Evolutionary conservation across 768 basidiomycete species (phyloP), one percentile per base, ranked within the genome.

Genomic region (Leccinum longicurvipes): DNA sequence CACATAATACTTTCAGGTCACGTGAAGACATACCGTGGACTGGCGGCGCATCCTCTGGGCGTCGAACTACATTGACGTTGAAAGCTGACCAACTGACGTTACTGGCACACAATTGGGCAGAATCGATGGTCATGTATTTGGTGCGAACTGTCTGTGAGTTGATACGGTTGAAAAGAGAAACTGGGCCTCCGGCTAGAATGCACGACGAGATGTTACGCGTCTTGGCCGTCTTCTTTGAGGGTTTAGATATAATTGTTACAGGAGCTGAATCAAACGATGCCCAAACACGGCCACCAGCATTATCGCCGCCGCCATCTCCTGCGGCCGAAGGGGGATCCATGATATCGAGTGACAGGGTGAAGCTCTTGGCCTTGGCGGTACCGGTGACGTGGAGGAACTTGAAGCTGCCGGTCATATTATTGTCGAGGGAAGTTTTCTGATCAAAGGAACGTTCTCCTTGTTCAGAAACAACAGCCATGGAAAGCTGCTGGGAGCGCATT

Each of bases 91-190:
- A 96, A 46, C 88, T 81, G 60, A 90, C 78, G 68, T 93, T 93
- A 72, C 89, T 92, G n/a, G 93, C 91, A 73, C 88, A 89, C 55
- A 93, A 75, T 66, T 86, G 84, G 50, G 82, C 84, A 63, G 85
- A 83, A 63, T 95, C 92, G 69, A 95, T 87, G 53, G 90, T 91
- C 91, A 98, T 93, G 73, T 95, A 98, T 77, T 96, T 96, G 55
- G 94, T 97, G 67, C 94, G 87, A 57, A 96, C 93, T 36, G 94
- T 93, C 74, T 98, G 94, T 14, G 91, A 91, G 73, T 96, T 94
- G 80, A 98, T 93, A 66, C 94, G 88, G 71, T 94, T 93, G 81
- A 94, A 96, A 47, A 98, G 82, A 51, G 92, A 91, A 50, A 98
- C 91, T 32, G 92, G 89, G 21, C 91, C 89, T 47, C 90, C 89